These are phyloP conservation scores for Aureobasidium namibiae DNA, from an alignment of 2,329 filamentous ascomycete species.

Conservation along the genomic window DNA sequence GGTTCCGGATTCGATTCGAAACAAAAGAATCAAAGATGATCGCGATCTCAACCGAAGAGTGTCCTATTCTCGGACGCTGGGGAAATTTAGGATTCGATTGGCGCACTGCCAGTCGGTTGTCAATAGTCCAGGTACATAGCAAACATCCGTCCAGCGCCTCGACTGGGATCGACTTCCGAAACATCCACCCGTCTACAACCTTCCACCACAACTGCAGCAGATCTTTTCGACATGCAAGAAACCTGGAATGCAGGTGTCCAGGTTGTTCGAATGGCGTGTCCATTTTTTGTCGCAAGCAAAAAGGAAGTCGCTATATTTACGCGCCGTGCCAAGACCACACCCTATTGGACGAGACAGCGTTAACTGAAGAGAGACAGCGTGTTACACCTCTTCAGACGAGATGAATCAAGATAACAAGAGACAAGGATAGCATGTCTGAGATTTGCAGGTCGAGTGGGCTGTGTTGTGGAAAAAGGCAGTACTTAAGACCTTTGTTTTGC, in stretches of 20 bases:
- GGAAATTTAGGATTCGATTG: too few species aligned
- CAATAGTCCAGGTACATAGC: too few species aligned
- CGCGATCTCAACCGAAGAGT: too few species aligned
- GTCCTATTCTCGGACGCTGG: too few species aligned
- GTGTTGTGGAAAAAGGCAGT: background rate
- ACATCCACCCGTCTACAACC: background rate
- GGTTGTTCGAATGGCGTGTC: background rate
- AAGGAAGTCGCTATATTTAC: background rate
- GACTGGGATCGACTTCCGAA: background rate
- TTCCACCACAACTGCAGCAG: background rate
- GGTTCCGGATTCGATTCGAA: too few species aligned
- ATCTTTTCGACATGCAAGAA: background rate
- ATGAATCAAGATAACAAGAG: background rate
- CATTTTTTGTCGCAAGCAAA: background rate
- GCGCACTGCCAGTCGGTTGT: too few species aligned
- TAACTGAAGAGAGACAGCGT: slow-evolving; percentile 10
- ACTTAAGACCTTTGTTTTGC: background rate
- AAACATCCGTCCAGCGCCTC: background rate
- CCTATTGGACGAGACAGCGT: slow-evolving; percentile 1
- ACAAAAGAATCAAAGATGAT: too few species aligned
- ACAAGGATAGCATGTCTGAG: background rate
- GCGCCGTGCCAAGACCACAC: background rate
- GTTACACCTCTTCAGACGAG: background rate
- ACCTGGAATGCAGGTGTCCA: background rate
- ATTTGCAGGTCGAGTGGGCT: background rate